Conservation (phyloP, 1,284 basidiomycete species). For the Trichosporon sp. region DNA sequence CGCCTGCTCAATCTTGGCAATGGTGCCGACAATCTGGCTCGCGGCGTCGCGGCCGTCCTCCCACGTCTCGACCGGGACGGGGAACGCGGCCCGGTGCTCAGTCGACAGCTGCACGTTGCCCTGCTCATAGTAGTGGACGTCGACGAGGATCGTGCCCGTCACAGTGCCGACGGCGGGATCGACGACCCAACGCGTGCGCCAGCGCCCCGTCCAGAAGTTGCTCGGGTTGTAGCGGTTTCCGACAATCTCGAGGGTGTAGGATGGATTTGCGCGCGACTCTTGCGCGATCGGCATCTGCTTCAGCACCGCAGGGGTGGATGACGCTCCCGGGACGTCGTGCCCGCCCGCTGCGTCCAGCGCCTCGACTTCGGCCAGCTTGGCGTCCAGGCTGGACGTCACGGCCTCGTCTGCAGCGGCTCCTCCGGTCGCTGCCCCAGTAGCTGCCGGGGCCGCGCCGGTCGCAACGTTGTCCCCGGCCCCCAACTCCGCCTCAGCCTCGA, state of each 20-base stretch:
- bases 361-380: slow-evolving; percentile 1
- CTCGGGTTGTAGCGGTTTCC: slow-evolving; percentile 89
- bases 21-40: slow-evolving; percentile 67
- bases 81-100: slow-evolving; percentile 67
- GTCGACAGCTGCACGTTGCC: slow-evolving; percentile 90
- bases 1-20: slow-evolving; percentile 76
- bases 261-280: slow-evolving; percentile 38
- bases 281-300: slow-evolving; percentile 23
- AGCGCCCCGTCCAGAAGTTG: slow-evolving; percentile 92
- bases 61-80: slow-evolving; percentile 63
- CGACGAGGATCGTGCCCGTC: slow-evolving; percentile 68
- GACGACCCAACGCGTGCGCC: slow-evolving; percentile 66
- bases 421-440: slow-evolving; percentile 6
- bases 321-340: background rate
- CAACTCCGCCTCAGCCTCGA: slow-evolving; percentile 20
- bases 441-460: background rate
- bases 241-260: slow-evolving; percentile 77
- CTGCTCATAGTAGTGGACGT: slow-evolving; percentile 95
- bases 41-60: slow-evolving; percentile 59
- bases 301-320: slow-evolving; percentile 14
- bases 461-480: slow-evolving; percentile 22
- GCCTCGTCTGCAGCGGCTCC: background rate
- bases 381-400: background rate
- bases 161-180: slow-evolving; percentile 53
- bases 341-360: background rate